Evolutionary conservation across 345 rosid genomes (phyloP).

Genomic region (Gossypium bickii): DNA sequence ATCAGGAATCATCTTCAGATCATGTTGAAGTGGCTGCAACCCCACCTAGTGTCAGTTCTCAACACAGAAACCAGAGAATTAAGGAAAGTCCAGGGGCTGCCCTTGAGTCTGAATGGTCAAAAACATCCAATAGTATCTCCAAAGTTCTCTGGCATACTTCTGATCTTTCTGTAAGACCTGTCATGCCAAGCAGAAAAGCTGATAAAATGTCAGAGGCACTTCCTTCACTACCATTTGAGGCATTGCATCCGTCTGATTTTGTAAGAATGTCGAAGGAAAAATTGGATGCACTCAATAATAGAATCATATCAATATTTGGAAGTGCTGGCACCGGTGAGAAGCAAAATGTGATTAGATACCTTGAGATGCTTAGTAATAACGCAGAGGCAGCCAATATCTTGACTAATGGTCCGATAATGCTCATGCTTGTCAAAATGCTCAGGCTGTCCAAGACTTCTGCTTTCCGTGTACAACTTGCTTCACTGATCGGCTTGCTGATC

Average conservation of each 20-base stretch:
- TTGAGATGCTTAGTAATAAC: conserved; percentile 81
- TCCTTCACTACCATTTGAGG: conserved; percentile 81
- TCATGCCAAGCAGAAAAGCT: conserved; percentile 92
- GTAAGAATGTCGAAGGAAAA: conserved; percentile 73
- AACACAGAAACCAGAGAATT: conserved; percentile 48
- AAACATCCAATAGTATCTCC: conserved; percentile 52
- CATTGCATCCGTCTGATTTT: conserved; percentile 65
- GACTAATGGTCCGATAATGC: conserved; percentile 94
- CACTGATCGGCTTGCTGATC: conserved; percentile 83
- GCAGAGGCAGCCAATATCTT: conserved; percentile 85
- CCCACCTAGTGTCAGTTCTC: conserved; percentile 65
- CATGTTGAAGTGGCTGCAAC: conserved; percentile 51
- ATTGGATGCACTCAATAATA: conserved; percentile 57
- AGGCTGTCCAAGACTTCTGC: conserved; percentile 78
- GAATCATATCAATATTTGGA: conserved; percentile 53
- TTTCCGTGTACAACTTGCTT: conserved; percentile 88
- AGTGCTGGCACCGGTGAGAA: conserved; percentile 72
- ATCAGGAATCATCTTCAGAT: conserved; percentile 56
- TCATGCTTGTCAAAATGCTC: conserved; percentile 84
- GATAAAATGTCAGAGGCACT: conserved; percentile 55
- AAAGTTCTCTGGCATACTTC: conserved; percentile 89
- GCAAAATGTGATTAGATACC: conserved; percentile 82
- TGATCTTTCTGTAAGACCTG: conserved; percentile 95
- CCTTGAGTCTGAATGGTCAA: conserved; percentile 48
- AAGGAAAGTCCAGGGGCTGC: conserved; percentile 50